These are phyloP conservation scores for Cordyceps farinosa DNA, from an alignment of 2,329 filamentous ascomycete genomes.

Conservation along the genomic window DNA sequence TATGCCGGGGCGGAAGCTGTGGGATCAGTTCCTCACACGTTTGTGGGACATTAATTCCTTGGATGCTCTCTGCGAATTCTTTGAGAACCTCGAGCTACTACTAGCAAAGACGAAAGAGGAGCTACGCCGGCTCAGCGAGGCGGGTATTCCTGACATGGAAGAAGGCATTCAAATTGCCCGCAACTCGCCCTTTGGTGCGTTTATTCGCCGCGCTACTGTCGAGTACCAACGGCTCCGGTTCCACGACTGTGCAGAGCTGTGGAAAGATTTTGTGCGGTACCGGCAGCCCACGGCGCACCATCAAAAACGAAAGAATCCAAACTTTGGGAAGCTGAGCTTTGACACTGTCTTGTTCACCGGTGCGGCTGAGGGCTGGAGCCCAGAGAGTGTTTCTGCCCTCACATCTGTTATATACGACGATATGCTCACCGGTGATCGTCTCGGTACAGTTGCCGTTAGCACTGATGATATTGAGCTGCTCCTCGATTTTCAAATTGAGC, in stretches of 20 bases:
- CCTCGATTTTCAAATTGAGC: conserved; percentile 82
- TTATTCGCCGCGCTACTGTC: conserved; percentile 70
- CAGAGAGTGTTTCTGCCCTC: conserved; percentile 42
- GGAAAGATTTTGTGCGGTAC: conserved; percentile 79
- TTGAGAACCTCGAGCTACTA: conserved; percentile 55
- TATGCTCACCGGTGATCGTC: conserved; percentile 44
- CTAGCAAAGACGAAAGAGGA: conserved; percentile 62
- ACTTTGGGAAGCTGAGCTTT: conserved; percentile 54
- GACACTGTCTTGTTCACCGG: conserved; percentile 53
- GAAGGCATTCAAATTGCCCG: conserved; percentile 61
- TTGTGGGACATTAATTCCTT: conserved; percentile 83
- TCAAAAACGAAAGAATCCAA: conserved; percentile 60
- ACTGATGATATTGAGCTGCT: conserved; percentile 76
- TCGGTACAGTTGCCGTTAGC: conserved; percentile 53
- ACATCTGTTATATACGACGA: conserved; percentile 50
- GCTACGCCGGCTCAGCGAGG: conserved; percentile 50
- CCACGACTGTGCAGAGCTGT: conserved; percentile 71
- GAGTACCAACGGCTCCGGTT: conserved; percentile 82
- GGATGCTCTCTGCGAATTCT: conserved; percentile 75
- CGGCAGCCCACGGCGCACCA: conserved; percentile 68
- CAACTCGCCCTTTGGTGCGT: conserved; percentile 76
- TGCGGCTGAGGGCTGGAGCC: conserved; percentile 48
- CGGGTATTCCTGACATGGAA: conserved; percentile 32
- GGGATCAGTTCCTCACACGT: conserved; percentile 77
- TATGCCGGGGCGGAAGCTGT: conserved; percentile 75